Evolutionary conservation across 805 yeast genomes (phyloP).

Genomic region (Cephaloascus fragrans): DNA sequence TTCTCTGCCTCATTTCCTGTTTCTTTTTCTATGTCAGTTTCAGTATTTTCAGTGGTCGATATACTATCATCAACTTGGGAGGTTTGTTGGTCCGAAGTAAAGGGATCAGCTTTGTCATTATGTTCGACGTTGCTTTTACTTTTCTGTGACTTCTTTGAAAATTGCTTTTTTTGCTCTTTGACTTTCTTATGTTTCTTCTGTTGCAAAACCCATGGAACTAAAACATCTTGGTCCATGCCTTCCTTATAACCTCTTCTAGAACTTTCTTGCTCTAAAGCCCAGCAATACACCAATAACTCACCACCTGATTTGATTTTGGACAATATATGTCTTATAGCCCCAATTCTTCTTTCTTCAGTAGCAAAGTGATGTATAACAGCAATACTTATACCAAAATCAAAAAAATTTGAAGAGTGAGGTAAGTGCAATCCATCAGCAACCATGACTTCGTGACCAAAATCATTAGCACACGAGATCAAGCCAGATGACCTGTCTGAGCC

Average conservation of each 20-base stretch:
- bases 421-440: constrained; percentile 72
- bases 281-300: constrained; percentile 74
- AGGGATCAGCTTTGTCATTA: no score
- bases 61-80: constrained; percentile 10
- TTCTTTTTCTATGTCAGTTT: constrained; percentile 7
- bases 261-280: constrained; percentile 91
- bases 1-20: constrained; percentile 7
- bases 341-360: constrained; percentile 68
- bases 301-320: constrained; percentile 52
- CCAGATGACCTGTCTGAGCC: constrained; percentile 75
- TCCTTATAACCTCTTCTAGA: constrained; percentile 87
- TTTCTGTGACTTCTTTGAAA: constrained; percentile 1
- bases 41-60: constrained; percentile 9
- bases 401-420: constrained; percentile 25
- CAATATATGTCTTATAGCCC: constrained; percentile 65
- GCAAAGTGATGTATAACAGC: constrained; percentile 96
- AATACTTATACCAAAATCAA: constrained; percentile 86
- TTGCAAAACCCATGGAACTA: constrained; percentile 91
- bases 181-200: constrained; percentile 29
- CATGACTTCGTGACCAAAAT: constrained; percentile 43
- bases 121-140: constrained; percentile 4
- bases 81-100: no score
- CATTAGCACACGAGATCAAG: constrained; percentile 52
- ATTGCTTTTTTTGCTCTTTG: constrained; percentile 11
- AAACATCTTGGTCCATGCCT: constrained; percentile 86